Evolutionary conservation across 768 basidiomycete species (phyloP), one percentile per base, ranked within the genome.

Genomic region (Amanita phalloides): DNA sequence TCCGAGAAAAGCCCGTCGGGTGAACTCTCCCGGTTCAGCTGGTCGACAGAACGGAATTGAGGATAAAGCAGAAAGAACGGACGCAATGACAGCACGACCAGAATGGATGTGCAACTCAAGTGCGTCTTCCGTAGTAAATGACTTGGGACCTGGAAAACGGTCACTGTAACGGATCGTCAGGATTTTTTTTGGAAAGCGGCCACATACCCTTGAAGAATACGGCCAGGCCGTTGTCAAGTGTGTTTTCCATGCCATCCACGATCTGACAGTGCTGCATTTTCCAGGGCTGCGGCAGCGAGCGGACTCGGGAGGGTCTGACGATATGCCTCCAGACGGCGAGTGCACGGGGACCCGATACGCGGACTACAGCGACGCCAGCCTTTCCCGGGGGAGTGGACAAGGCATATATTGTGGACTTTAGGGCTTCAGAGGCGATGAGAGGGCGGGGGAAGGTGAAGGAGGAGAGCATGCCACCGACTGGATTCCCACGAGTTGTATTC

Each of bases 41-140:
- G 84, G 84, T 3, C 92, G 80, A 47, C 82, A 81, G 51, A 69
- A 77, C 0, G 82, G 78, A 7, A 91, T 53, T 14, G 64, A 64
- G 9, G 81, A 75, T 2, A 94, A 72, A 3, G 84, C 79, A 1
- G 65, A 62, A 17, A 94, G 75, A 6, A 91, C 71, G 3, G 88
- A 78, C 2, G 82, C 68, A 59, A 92, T 76, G 26, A 93, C 74
- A 3, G 92, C 90, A 4, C 85, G 76, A 2, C 90, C 89, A 13
- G 90, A 93, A 62, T 95, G 92, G 28, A 89, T 70, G 63, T 95
- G 92, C 30, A 95, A 66, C 60, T 95, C 92, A 9, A 95, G 61
- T 10, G 84, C 82, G 42, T 87, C 82, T 60, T 91, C 84, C 0
- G 84, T 84, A 0, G 92, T 95, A 59, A 89, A 91, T 0, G 91